Base-by-base conservation (phyloP, 176 grass and related monocot genomes). In the Poa pratensis region DNA sequence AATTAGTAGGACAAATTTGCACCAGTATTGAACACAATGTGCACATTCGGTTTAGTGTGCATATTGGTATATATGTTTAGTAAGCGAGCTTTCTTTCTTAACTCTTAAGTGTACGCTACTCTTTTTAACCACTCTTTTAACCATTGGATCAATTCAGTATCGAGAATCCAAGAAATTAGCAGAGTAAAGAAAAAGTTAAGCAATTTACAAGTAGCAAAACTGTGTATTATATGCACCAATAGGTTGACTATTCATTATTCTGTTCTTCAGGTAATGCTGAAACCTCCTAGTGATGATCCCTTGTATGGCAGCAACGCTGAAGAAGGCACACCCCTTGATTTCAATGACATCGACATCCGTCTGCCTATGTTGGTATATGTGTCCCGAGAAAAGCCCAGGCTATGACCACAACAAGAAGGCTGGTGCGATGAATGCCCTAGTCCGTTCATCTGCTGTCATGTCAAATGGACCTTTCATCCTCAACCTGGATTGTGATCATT, bases 361-460 rank as follows among this genome's bases (percentile, higher is more conserved):
- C 81, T 96, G 28, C 94, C 96, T 12, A 86, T 99, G 91, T 78
- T 99, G 84, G 96, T 99, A 53, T 99, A 99, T 17, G 83, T 96
- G 49, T 99, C 30, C 96, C 32, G 96, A 99, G 82, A 99, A 99
- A 52, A 94, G 96, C 35, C 96, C 96, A 4, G 93, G 96, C 55
- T 99, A 99, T 80, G 96, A 99, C 76, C 96, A 99, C 88, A 99
- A 99, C 91, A 99, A 99, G 86, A 99, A 99, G 88, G 96, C 96
- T 19, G 96, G 96, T 78, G 96, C 96, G 0, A 99, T 99, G 96
- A 99, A 99, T 39, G 94, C 96, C 14, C 94, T 99, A 19, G 96
- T 99, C 51, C 93, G 96, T 46, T 83, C 94, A 60, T 96, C 94
- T 14, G 96, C 96, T 40, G 90, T 99, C 71, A 99, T 99, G 96